These are phyloP conservation scores for Beauveria brongniartii DNA, from an alignment of 2,329 filamentous ascomycete genomes.

Conservation along the genomic window DNA sequence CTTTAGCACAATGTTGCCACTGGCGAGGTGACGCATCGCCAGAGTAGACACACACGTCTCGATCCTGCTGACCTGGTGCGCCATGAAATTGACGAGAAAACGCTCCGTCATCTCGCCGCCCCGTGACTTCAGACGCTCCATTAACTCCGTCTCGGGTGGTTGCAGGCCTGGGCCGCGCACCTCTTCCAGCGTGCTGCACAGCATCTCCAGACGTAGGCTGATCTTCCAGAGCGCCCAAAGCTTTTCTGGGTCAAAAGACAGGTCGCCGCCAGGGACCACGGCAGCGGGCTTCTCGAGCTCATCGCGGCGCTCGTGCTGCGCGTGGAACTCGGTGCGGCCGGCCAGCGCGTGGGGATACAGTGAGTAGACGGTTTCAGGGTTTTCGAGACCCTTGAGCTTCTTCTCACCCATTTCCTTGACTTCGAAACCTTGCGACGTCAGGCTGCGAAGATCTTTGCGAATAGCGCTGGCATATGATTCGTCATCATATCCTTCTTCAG, in stretches of 20 bases:
- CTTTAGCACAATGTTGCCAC: conserved; percentile 54
- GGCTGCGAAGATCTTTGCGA: conserved; percentile 74
- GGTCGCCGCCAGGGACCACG: conserved; percentile 55
- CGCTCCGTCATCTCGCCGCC: conserved; percentile 83
- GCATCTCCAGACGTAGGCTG: conserved; percentile 81
- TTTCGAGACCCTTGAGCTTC: conserved; percentile 94
- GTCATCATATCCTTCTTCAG: conserved; percentile 62
- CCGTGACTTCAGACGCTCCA: conserved; percentile 58
- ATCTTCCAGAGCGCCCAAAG: conserved; percentile 89
- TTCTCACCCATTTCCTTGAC: conserved; percentile 94
- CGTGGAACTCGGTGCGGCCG: conserved; percentile 67
- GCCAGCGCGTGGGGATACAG: conserved; percentile 87
- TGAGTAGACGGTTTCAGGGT: conserved; percentile 90
- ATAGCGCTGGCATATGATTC: conserved; percentile 70
- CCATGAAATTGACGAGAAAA: conserved; percentile 82
- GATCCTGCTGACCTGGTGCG: conserved; percentile 91
- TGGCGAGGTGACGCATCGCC: conserved; percentile 68
- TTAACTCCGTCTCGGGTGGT: conserved; percentile 72
- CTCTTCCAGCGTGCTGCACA: conserved; percentile 82
- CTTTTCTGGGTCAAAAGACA: conserved; percentile 70
- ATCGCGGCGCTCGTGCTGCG: conserved; percentile 38
- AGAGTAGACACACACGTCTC: conserved; percentile 84
- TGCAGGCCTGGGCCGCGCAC: conserved; percentile 55
- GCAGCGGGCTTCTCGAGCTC: conserved; percentile 50
- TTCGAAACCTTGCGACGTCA: conserved; percentile 89